These are phyloP conservation scores for Trypanosoma avium DNA, from an alignment of 208 protist species.

Conservation along the genomic window DNA sequence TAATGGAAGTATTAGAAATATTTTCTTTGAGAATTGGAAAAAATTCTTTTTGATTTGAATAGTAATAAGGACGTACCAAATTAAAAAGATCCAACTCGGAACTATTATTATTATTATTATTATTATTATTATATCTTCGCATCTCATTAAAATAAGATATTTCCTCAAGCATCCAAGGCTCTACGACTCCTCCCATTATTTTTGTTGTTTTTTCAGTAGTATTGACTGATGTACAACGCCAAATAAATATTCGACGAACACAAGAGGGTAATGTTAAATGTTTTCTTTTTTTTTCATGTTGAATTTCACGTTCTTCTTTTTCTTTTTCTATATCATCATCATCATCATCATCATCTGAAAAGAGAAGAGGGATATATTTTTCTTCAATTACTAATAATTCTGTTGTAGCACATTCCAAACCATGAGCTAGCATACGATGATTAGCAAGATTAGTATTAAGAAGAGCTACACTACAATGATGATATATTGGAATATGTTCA, in stretches of 20 bases:
- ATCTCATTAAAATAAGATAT: conserved; percentile 34
- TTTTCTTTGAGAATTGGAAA: conserved; percentile 9
- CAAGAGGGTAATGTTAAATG: conserved; percentile 37
- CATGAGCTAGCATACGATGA: conserved; percentile 52
- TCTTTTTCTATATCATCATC: conserved; percentile 3
- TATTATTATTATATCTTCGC: not conserved
- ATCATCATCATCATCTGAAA: conserved; percentile 18
- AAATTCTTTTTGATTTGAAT: not conserved
- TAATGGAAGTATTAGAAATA: not conserved
- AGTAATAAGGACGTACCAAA: conserved; percentile 27
- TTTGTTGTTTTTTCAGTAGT: not conserved
- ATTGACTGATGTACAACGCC: conserved; percentile 35
- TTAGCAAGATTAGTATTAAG: conserved; percentile 65
- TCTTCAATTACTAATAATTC: conserved; percentile 41
- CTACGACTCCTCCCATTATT: not conserved
- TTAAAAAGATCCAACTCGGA: conserved; percentile 36
- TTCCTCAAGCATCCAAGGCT: conserved; percentile 17
- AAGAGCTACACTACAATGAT: conserved; percentile 50
- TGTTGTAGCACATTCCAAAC: conserved; percentile 36
- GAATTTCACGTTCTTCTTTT: not conserved
- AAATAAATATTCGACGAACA: conserved; percentile 55
- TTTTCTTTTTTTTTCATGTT: not conserved
- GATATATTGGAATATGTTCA: conserved; percentile 26
- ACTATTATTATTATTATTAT: not conserved
- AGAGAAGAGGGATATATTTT: conserved; percentile 44